These are phyloP conservation scores for Discostella stelligera DNA, from an alignment of 352 stramenopile genomes.

Conservation along the genomic window DNA sequence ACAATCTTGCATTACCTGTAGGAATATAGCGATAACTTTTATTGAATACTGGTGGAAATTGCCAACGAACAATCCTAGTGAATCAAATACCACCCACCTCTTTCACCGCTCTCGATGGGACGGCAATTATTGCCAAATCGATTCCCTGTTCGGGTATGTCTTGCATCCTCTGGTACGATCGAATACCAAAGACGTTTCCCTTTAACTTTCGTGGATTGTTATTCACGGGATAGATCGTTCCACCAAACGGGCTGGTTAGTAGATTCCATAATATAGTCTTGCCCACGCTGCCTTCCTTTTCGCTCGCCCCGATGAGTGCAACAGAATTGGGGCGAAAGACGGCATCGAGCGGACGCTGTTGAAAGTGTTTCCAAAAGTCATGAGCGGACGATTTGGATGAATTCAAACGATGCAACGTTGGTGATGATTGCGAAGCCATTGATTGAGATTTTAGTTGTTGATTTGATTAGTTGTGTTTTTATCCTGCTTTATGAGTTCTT, in stretches of 20 bases:
- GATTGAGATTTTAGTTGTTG: background rate
- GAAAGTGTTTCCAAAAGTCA: slow-evolving; percentile 47
- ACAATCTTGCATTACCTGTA: slow-evolving; percentile 54
- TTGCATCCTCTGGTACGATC: slow-evolving; percentile 51
- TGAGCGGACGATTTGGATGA: slow-evolving; percentile 28
- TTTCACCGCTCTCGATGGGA: slow-evolving; percentile 47
- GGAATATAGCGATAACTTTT: background rate
- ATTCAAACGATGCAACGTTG: slow-evolving; percentile 52
- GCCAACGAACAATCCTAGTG: background rate
- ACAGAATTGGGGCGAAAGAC: slow-evolving; percentile 56
- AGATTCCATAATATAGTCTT: slow-evolving; percentile 59
- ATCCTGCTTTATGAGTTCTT: background rate
- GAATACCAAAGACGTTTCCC: slow-evolving; percentile 54
- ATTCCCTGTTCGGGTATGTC: slow-evolving; percentile 47
- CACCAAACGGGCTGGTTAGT: slow-evolving; percentile 39
- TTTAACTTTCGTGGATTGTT: slow-evolving; percentile 13
- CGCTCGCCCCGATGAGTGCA: slow-evolving; percentile 55
- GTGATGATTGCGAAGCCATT: slow-evolving; percentile 12
- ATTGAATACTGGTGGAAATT: background rate
- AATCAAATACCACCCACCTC: background rate
- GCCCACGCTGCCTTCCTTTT: slow-evolving; percentile 48
- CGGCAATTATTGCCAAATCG: slow-evolving; percentile 62
- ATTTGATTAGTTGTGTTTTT: background rate
- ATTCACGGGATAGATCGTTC: slow-evolving; percentile 63
- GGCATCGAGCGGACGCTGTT: slow-evolving; percentile 42